A percentile compares a stretch with the other conserved stretches of the same genome.
Evolutionary conservation across 495 filamentous ascomycete genomes (phyloP).

Genomic region (Penicillium canescens): DNA sequence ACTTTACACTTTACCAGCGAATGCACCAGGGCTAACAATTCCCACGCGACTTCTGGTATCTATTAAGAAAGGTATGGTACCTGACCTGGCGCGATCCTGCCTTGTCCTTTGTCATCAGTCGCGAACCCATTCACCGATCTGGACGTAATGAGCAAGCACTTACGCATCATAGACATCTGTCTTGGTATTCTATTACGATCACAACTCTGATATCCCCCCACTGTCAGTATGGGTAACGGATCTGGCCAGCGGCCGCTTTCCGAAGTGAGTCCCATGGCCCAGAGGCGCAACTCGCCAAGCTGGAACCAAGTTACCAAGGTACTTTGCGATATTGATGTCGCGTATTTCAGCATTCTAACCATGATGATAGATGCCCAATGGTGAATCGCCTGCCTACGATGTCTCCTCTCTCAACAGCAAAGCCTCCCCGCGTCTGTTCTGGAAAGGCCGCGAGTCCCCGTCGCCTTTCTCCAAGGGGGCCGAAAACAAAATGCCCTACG

Average conservation of each 20-base stretch:
- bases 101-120: not conserved
- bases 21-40: conserved; percentile 20
- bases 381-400: conserved; percentile 75
- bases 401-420: conserved; percentile 66
- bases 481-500: conserved; percentile 67
- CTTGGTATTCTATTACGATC: not conserved
- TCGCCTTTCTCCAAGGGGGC: conserved; percentile 61
- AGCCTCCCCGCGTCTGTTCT: conserved; percentile 78
- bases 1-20: conserved; percentile 15
- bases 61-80: conserved; percentile 23
- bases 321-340: conserved; percentile 18
- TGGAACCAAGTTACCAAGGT: conserved; percentile 72
- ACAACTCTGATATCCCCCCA: conserved; percentile 1
- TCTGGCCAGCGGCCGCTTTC: conserved; percentile 51
- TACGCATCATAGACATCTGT: conserved; percentile 14
- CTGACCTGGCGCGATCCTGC: not conserved
- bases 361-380: conserved; percentile 44
- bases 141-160: conserved; percentile 9
- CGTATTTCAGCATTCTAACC: conserved; percentile 33
- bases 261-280: conserved; percentile 57
- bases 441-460: conserved; percentile 72
- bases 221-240: conserved; percentile 39
- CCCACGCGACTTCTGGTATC: conserved; percentile 19
- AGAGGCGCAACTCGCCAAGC: conserved; percentile 71
- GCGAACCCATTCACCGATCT: conserved; percentile 1